Conservation (phyloP, 257 asterid genomes). For the Nicotiana noctiflora region DNA sequence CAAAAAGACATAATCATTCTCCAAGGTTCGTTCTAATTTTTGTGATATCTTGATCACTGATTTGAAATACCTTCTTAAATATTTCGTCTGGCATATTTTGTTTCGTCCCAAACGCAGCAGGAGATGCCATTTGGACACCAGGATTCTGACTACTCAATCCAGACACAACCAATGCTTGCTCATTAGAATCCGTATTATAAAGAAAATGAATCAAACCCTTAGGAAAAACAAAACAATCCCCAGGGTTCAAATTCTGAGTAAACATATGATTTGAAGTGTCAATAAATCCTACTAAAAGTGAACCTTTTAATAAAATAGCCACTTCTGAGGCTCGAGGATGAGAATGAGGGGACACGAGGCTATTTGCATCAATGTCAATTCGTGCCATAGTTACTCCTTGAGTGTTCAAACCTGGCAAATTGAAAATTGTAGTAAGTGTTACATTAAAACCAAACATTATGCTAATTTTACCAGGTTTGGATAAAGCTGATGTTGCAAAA, state of each 20-base stretch:
- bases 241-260: slow-evolving; percentile 30
- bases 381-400: slow-evolving; percentile 58
- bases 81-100: slow-evolving; percentile 35
- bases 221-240: slow-evolving; percentile 60
- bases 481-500: slow-evolving; percentile 51
- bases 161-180: slow-evolving; percentile 28
- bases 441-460: slow-evolving; percentile 34
- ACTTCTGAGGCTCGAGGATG: slow-evolving; percentile 73
- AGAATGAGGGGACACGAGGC: slow-evolving; percentile 52
- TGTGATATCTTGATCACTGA: slow-evolving; percentile 31
- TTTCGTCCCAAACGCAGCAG: slow-evolving; percentile 17
- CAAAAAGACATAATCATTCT: slow-evolving; percentile 19
- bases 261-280: slow-evolving; percentile 33
- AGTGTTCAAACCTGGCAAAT: slow-evolving; percentile 34
- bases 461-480: slow-evolving; percentile 29
- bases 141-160: slow-evolving; percentile 64
- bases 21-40: slow-evolving; percentile 41
- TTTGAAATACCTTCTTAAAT: slow-evolving; percentile 31
- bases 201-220: slow-evolving; percentile 45
- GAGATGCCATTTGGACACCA: slow-evolving; percentile 37
- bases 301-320: slow-evolving; percentile 47
- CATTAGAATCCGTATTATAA: slow-evolving; percentile 28
- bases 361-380: slow-evolving; percentile 35
- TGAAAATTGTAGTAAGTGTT: slow-evolving; percentile 23
- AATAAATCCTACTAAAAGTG: slow-evolving; percentile 52